Evolutionary conservation across 371 early-diverging fungal genomes (phyloP).

Genomic region (Encephalitozoon hellem): DNA sequence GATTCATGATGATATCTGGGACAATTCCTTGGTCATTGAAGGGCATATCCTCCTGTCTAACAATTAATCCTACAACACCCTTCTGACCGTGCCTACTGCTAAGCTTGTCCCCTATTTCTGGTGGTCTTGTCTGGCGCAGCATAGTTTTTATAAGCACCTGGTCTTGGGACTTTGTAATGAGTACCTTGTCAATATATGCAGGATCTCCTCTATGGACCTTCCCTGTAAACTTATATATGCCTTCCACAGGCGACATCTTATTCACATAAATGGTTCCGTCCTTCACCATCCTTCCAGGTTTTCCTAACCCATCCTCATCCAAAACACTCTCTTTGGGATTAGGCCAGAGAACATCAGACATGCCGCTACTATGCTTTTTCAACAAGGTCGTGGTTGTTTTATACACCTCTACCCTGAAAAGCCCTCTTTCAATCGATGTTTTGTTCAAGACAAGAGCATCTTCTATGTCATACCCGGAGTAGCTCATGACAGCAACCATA

Average conservation of each 20-base stretch:
- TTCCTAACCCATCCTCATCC: slow-evolving; percentile 72
- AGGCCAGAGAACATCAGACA: slow-evolving; percentile 69
- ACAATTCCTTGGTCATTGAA: slow-evolving; percentile 85
- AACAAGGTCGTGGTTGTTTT: slow-evolving; percentile 70
- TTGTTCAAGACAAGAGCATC: slow-evolving; percentile 96
- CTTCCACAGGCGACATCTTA: slow-evolving; percentile 70
- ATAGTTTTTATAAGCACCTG: slow-evolving; percentile 83
- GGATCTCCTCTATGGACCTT: slow-evolving; percentile 56
- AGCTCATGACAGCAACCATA: slow-evolving; percentile 95
- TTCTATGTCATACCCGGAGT: slow-evolving; percentile 98
- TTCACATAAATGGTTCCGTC: slow-evolving; percentile 69
- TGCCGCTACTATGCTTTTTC: slow-evolving; percentile 73
- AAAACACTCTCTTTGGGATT: slow-evolving; percentile 62
- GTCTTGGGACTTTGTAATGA: slow-evolving; percentile 81
- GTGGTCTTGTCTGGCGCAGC: slow-evolving; percentile 84
- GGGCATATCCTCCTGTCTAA: slow-evolving; percentile 93
- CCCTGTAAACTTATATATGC: slow-evolving; percentile 65
- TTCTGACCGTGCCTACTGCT: slow-evolving; percentile 98
- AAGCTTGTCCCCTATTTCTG: slow-evolving; percentile 98
- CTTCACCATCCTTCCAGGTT: slow-evolving; percentile 70
- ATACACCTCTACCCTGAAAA: slow-evolving; percentile 86
- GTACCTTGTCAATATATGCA: slow-evolving; percentile 64
- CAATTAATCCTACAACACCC: slow-evolving; percentile 92
- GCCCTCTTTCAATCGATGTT: slow-evolving; percentile 91
- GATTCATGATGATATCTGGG: slow-evolving; percentile 99